Percentiles rank a stretch among this genome's conserved stretches.
Evolutionary conservation across 1,284 basidiomycete genomes (phyloP).

Genomic region (Boletus mariae): DNA sequence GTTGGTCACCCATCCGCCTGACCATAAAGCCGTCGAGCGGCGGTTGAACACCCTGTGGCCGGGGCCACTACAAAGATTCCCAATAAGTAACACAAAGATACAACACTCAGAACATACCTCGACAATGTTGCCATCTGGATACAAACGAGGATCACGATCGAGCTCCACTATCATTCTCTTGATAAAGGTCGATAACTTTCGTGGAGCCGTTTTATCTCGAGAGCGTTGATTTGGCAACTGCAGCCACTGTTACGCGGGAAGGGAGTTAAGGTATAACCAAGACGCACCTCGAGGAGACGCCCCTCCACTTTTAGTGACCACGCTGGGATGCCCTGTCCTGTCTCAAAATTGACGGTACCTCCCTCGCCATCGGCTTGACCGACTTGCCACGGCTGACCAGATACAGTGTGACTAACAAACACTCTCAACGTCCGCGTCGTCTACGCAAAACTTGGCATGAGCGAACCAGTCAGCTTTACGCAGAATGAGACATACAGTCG

Average conservation of each 20-base stretch:
- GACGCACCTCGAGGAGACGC: constrained; percentile 70
- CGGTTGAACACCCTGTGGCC: constrained; percentile 45
- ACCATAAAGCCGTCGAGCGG: constrained; percentile 87
- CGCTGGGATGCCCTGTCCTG: constrained; percentile 80
- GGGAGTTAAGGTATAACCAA: neutral
- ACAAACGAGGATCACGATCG: constrained; percentile 79
- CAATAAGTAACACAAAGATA: neutral
- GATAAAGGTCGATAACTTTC: constrained; percentile 86
- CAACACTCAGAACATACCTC: constrained; percentile 46
- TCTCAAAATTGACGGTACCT: constrained; percentile 44
- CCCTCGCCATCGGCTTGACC: constrained; percentile 35
- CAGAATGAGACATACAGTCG: constrained; percentile 43
- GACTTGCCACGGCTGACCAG: constrained; percentile 82
- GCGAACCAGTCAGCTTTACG: neutral
- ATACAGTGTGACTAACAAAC: constrained; percentile 86
- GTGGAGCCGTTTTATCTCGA: constrained; percentile 62
- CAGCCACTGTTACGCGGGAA: neutral
- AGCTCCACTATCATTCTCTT: constrained; percentile 85
- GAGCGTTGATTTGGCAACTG: constrained; percentile 59
- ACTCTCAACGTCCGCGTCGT: constrained; percentile 83
- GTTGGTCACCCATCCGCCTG: constrained; percentile 75
- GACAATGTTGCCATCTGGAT: constrained; percentile 77
- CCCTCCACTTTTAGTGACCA: constrained; percentile 92
- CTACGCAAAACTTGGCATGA: constrained; percentile 37
- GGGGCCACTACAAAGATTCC: constrained; percentile 1